phyloP scores from a whole-genome alignment of 2,329 filamentous ascomycete genomes.

The Colletotrichum orchidophilum region DNA sequence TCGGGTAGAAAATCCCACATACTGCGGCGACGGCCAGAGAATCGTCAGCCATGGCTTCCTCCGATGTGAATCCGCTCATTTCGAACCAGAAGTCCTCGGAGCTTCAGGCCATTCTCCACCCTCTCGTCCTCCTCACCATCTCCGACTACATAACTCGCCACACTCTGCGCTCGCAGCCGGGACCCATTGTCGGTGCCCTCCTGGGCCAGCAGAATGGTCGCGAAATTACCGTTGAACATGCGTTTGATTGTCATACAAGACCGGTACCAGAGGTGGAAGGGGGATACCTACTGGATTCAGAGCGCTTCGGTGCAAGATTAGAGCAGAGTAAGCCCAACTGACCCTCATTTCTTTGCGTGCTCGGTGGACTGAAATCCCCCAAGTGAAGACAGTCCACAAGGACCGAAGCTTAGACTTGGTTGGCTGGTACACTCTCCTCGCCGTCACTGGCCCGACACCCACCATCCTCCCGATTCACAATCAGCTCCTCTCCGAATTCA shows the following conservation, averaged over 20 bases:
- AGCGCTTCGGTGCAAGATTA: constrained; percentile 81
- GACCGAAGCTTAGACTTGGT: constrained; percentile 84
- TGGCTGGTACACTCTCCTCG: constrained; percentile 88
- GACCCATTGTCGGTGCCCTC: constrained; percentile 86
- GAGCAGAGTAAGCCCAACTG: constrained; percentile 76
- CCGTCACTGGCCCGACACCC: constrained; percentile 74
- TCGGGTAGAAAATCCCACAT: neutral
- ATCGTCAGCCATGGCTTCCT: constrained; percentile 56
- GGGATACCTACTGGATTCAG: constrained; percentile 69
- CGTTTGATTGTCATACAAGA: constrained; percentile 80
- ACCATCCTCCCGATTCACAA: constrained; percentile 79
- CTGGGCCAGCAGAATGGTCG: constrained; percentile 91
- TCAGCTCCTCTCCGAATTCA: constrained; percentile 78
- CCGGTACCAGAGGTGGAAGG: constrained; percentile 57
- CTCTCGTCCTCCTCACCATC: constrained; percentile 93
- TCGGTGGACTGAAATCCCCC: constrained; percentile 16
- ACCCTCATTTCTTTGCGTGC: neutral
- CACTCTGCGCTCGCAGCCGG: constrained; percentile 77
- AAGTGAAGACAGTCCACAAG: constrained; percentile 91
- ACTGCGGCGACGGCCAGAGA: constrained; percentile 21
- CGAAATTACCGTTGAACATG: constrained; percentile 90
- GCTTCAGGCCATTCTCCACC: constrained; percentile 86
- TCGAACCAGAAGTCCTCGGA: constrained; percentile 75
- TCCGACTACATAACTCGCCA: constrained; percentile 97
- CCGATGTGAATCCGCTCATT: constrained; percentile 64